Evolutionary conservation across 2,329 filamentous ascomycete genomes (phyloP).

Genomic region (Arthrobotrys conoides): DNA sequence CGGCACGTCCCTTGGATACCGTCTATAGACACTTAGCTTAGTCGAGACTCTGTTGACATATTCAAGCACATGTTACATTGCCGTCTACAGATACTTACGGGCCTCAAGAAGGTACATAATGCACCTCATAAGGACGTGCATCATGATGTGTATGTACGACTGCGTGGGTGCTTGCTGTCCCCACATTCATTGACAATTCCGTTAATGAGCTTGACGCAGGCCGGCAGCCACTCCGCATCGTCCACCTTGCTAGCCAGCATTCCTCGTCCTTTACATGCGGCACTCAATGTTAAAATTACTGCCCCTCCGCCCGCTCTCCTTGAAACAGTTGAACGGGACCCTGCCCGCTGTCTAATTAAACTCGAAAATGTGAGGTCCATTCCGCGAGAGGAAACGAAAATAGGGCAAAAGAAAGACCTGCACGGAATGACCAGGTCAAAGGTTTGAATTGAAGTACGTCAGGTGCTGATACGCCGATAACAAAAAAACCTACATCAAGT

Average conservation of each 20-base stretch:
- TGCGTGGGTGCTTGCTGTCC: conserved; percentile 7
- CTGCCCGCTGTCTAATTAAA: conserved; percentile 31
- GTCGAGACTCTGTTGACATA: background rate
- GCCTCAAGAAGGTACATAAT: too few relatives aligned
- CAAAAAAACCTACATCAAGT: background rate
- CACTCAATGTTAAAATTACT: conserved; percentile 39
- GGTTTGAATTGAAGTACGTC: background rate
- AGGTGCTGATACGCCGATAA: conserved; percentile 26
- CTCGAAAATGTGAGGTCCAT: conserved; percentile 17
- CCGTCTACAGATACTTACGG: background rate
- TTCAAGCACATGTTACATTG: background rate
- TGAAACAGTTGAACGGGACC: conserved; percentile 43
- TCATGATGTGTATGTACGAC: background rate
- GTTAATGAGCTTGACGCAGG: background rate
- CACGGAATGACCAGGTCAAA: conserved; percentile 14
- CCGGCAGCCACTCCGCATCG: conserved; percentile 28
- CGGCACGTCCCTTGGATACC: conserved; percentile 52
- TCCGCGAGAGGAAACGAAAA: background rate
- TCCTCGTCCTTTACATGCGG: conserved; percentile 31
- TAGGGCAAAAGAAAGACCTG: background rate
- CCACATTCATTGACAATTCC: conserved; percentile 2
- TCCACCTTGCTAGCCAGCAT: conserved; percentile 30
- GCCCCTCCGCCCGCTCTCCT: conserved; percentile 28
- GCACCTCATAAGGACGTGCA: background rate
- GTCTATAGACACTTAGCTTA: conserved; percentile 8